A percentile compares a stretch with the other conserved stretches of the same genome.
Conservation (phyloP, 805 yeast genomes). For the Lipomyces japonicus region DNA sequence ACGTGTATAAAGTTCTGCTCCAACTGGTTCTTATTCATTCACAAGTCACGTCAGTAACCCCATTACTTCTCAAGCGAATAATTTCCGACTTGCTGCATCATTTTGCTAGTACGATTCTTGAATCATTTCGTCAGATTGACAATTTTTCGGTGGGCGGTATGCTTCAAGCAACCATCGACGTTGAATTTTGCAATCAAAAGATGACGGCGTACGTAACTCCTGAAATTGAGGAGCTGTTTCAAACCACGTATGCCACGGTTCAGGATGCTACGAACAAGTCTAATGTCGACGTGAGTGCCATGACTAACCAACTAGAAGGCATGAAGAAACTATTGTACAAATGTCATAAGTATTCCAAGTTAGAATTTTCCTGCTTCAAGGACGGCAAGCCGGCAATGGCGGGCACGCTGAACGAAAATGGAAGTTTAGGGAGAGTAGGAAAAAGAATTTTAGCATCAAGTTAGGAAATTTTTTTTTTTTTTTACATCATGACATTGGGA, state of each 20-base stretch:
- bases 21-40: conserved; percentile 52
- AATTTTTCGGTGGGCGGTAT: conserved; percentile 47
- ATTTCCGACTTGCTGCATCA: conserved; percentile 47
- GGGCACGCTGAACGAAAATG: not conserved
- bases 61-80: conserved; percentile 45
- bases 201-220: conserved; percentile 18
- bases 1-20: conserved; percentile 49
- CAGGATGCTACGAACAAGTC: conserved; percentile 24
- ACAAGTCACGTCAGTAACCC: conserved; percentile 48
- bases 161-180: conserved; percentile 51
- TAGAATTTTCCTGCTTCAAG: conserved; percentile 25
- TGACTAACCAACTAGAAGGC: conserved; percentile 24
- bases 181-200: conserved; percentile 45
- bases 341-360: conserved; percentile 21
- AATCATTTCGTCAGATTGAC: conserved; percentile 44
- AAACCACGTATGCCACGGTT: conserved; percentile 22
- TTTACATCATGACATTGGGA: too few relatives aligned
- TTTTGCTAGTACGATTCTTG: conserved; percentile 40
- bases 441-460: not conserved
- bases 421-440: not conserved
- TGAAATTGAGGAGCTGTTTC: conserved; percentile 16
- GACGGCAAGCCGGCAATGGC: conserved; percentile 7
- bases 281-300: conserved; percentile 11
- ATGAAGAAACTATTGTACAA: conserved; percentile 21
- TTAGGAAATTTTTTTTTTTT: not conserved